Percentiles rank a stretch among this genome's conserved stretches.
Evolutionary conservation across 352 stramenopile species (phyloP).

Genomic region (Globisporangium polare): DNA sequence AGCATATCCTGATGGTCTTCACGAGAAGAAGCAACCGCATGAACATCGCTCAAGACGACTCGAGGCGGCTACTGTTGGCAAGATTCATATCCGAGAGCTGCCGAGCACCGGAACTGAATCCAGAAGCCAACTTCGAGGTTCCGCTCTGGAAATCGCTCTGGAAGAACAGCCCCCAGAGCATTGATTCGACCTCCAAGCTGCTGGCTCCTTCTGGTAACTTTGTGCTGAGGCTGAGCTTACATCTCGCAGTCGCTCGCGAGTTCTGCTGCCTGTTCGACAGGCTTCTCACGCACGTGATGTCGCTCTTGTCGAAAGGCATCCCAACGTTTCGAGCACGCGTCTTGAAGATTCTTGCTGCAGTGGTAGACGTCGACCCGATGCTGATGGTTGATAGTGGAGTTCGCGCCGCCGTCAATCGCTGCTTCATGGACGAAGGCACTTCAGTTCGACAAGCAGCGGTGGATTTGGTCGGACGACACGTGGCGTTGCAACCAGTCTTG

Average conservation of each 20-base stretch:
- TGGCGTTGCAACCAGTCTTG: slow-evolving; percentile 64
- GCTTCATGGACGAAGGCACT: slow-evolving; percentile 73
- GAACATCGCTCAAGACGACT: slow-evolving; percentile 40
- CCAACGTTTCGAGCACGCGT: slow-evolving; percentile 70
- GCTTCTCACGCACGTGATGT: slow-evolving; percentile 72
- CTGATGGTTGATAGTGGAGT: slow-evolving; percentile 72
- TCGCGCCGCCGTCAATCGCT: slow-evolving; percentile 49
- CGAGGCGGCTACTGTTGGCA: slow-evolving; percentile 46
- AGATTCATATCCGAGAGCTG: slow-evolving; percentile 41
- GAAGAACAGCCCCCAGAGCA: slow-evolving; percentile 22
- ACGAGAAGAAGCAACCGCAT: slow-evolving; percentile 27
- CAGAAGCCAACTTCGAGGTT: slow-evolving; percentile 14
- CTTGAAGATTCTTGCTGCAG: slow-evolving; percentile 67
- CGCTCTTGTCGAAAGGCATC: slow-evolving; percentile 63
- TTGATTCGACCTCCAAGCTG: slow-evolving; percentile 44
- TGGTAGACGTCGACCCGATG: slow-evolving; percentile 83
- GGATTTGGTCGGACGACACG: slow-evolving; percentile 82
- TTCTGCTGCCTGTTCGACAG: slow-evolving; percentile 70
- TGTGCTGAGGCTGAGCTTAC: slow-evolving; percentile 36
- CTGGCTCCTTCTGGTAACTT: slow-evolving; percentile 39
- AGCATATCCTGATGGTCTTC: slow-evolving; percentile 63
- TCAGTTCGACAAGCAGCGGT: slow-evolving; percentile 82
- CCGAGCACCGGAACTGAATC: slow-evolving; percentile 3
- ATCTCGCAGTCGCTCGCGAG: slow-evolving; percentile 45
- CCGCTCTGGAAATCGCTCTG: slow-evolving; percentile 54